Base-by-base conservation (phyloP, 768 basidiomycete species). In the Rickenella mellea region DNA sequence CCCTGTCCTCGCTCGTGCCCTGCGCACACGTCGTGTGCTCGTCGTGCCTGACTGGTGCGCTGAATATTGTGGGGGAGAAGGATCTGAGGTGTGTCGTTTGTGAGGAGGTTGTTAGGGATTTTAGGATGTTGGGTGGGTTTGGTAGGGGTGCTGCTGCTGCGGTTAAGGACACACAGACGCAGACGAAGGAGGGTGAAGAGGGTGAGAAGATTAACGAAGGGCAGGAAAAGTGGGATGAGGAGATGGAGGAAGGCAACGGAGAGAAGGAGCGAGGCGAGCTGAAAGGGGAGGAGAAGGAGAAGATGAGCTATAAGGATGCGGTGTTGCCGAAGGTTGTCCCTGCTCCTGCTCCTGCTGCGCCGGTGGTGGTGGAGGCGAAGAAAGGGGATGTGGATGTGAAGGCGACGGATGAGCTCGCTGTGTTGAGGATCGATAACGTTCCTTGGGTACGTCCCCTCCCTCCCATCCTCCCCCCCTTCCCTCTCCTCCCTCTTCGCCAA, bases 1-100 rank as follows among this genome's bases (percentile, higher is more conserved):
- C 80, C 1, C 67, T 84, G 46, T 42, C 49, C 17, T 33, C 49
- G 22, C 71, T 91, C 15, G 69, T 74, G 19, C 87, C 88, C 0
- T 91, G 88, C 59, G 56, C 63, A 5, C 88, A 91, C 56, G 70
- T 80, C 1, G 65, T 90, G 1, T 91, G 88, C 55, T 83, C 85
- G 2, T 71, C 72, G 8, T 91, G 88, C 54, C 68, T 91, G 42
- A 91, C 88, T 1, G 87, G 85, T 39, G 83, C 85, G 6, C 67
- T 91, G 40, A 91, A 91, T 50, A 90, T 90, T 40, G 88, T 89
- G 14, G 87, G 87, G 6, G 87, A 91, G 60, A 90, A 89, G 55
- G 82, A 84, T 44, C 85, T 90, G 74, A 74, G 80, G 45, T 91
- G 88, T 48, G 80, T 83, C 14, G 80, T 86, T 24, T 91, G 87